Conservation (phyloP, 805 yeast species). For the Pichia scutulata region DNA sequence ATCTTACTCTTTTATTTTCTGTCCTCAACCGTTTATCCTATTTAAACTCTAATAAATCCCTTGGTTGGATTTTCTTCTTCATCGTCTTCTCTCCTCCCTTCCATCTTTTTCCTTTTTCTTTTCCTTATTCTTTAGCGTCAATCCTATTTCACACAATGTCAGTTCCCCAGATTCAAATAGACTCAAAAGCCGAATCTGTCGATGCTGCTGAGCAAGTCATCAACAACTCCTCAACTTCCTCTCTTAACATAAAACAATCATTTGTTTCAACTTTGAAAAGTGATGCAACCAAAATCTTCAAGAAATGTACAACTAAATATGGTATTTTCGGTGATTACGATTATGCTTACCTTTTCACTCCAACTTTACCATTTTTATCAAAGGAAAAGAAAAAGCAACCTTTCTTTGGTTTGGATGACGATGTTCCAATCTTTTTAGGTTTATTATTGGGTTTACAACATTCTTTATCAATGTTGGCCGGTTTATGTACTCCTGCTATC, state of each 20-base stretch:
- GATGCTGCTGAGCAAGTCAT: background rate
- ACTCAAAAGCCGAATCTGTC: background rate
- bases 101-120: background rate
- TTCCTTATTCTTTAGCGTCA: background rate
- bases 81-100: background rate
- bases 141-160: background rate
- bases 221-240: background rate
- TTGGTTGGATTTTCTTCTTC: too few relatives aligned
- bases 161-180: background rate
- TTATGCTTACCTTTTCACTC: slow-evolving; percentile 72
- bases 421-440: slow-evolving; percentile 76
- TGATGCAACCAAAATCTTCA: slow-evolving; percentile 2
- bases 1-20: background rate
- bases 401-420: slow-evolving; percentile 72
- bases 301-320: slow-evolving; percentile 52
- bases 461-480: slow-evolving; percentile 85
- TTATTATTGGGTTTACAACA: slow-evolving; percentile 80
- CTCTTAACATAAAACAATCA: background rate
- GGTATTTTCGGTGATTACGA: slow-evolving; percentile 87
- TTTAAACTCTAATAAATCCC: background rate
- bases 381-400: slow-evolving; percentile 51
- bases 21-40: background rate
- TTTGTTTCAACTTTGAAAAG: background rate
- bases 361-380: slow-evolving; percentile 61
- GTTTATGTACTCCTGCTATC: slow-evolving; percentile 78